Base-by-base conservation (phyloP, 73 alveolate species). In the Tetrahymena thermophila region DNA sequence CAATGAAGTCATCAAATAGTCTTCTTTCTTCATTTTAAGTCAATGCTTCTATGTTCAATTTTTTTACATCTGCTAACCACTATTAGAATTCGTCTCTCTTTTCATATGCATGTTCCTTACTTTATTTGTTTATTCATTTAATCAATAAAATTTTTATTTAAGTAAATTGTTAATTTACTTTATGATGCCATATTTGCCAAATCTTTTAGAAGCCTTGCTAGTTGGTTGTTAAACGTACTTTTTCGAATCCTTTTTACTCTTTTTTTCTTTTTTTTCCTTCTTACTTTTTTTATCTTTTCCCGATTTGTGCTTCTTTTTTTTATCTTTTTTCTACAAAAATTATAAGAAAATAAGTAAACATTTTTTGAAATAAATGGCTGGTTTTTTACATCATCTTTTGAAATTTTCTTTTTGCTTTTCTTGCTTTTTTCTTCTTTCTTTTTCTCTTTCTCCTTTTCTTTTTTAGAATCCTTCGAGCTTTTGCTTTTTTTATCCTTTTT, bases 51-150 rank as follows among this genome's bases (percentile, higher is more conserved):
- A 95, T 85, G 57, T 95, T 95, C 1, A 95, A 25, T 42, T 25
- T 95, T 43, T 95, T 95, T 25, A 89, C 94, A 17, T 95, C 97
- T 19, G 97, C 93, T 7, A 95, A 43, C 97, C 97, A 95, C 95
- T 85, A 55, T 28, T 85, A 89, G 55, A 95, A 95, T 43, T 95
- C 97, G 19, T 95, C 97, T 31, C 97, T 89, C 57, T 95, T 95
- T 44, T 55, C 85, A 50, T 95, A 95, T 37, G 93, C 93, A 43
- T 95, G 95, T 35, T 94, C 85, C 35, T 85, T 95, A 56, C 97
- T 94, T 84, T 38, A 84, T n/a, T n/a, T n/a, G n/a, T n/a, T n/a
- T n/a, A 25, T n/a, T 31, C 13, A 71, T 71, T n/a, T 19, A 25
- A 28, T 23, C 8, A 56, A 9, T 56, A 56, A 10, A 56, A 56